Percentiles rank a stretch among this genome's conserved stretches.
Evolutionary conservation across 371 early-diverging fungal species (phyloP).

Genomic region (Rhizomucor miehei): DNA sequence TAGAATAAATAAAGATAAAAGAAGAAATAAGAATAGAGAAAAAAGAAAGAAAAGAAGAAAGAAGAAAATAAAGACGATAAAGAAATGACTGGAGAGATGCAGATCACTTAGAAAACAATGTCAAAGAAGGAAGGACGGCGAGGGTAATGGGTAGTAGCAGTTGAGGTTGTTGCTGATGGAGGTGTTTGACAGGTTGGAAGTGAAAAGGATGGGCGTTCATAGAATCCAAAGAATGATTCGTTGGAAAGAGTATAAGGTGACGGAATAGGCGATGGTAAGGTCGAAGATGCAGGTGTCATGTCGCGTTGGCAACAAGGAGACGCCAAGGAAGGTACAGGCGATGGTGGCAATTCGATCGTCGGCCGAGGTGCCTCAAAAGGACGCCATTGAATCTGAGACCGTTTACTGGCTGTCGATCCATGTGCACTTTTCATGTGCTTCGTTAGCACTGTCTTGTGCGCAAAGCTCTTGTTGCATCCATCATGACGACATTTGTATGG

Average conservation of each 20-base stretch:
- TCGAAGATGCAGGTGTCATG: slow-evolving; percentile 3
- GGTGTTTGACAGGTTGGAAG: slow-evolving; percentile 1
- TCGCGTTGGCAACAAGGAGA: background rate
- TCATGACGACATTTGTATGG: slow-evolving; percentile 66
- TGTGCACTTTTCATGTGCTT: slow-evolving; percentile 57
- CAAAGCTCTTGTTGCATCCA: slow-evolving; percentile 64
- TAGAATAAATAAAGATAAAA: background rate
- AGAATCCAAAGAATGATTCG: slow-evolving; percentile 1
- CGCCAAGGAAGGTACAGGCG: background rate
- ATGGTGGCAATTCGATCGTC: background rate
- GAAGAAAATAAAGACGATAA: slow-evolving; percentile 1
- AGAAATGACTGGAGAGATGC: too few species aligned
- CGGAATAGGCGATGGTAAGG: slow-evolving; percentile 4
- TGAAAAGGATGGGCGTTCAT: slow-evolving; percentile 2
- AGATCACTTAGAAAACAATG: slow-evolving; percentile 3
- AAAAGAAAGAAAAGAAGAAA: background rate
- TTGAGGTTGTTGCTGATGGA: slow-evolving; percentile 1
- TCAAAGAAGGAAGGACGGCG: slow-evolving; percentile 10
- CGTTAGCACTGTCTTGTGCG: slow-evolving; percentile 66
- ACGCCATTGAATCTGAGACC: slow-evolving; percentile 45
- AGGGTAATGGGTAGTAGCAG: background rate
- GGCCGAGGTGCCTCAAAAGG: slow-evolving; percentile 21
- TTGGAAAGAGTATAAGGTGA: slow-evolving; percentile 3
- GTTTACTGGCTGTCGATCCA: slow-evolving; percentile 22
- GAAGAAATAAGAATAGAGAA: background rate